phyloP scores from a whole-genome alignment of 345 rosid species.

The Turritis glabra region DNA sequence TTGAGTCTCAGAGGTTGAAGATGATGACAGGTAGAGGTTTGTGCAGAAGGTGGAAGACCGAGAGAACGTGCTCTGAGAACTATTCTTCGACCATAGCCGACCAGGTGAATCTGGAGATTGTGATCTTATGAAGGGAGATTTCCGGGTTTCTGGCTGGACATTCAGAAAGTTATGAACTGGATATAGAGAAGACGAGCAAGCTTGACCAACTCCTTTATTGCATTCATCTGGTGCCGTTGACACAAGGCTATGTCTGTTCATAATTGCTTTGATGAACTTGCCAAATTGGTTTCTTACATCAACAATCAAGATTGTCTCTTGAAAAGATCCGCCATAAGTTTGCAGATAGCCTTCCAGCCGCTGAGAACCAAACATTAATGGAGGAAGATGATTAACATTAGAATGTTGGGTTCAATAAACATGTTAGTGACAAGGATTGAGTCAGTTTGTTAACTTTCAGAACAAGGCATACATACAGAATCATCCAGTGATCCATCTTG shows the following conservation, averaged over 20 bases:
- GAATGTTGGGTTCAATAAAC: not conserved
- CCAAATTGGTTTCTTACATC: slow-evolving; percentile 14
- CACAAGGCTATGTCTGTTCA: slow-evolving; percentile 37
- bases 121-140: slow-evolving; percentile 44
- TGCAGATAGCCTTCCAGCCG: not conserved
- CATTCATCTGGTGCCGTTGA: slow-evolving; percentile 42
- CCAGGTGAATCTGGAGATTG: slow-evolving; percentile 49
- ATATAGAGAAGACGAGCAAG: slow-evolving; percentile 38
- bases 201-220: slow-evolving; percentile 40
- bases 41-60: slow-evolving; percentile 86
- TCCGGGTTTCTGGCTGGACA: slow-evolving; percentile 41
- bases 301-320: slow-evolving; percentile 14
- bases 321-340: slow-evolving; percentile 6
- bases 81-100: slow-evolving; percentile 45
- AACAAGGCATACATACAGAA: slow-evolving; percentile 26
- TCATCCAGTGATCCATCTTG: slow-evolving; percentile 2
- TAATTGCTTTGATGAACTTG: slow-evolving; percentile 29
- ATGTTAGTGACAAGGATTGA: slow-evolving; percentile 5
- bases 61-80: slow-evolving; percentile 51
- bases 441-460: slow-evolving; percentile 4
- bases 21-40: slow-evolving; percentile 70
- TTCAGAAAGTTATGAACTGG: slow-evolving; percentile 39
- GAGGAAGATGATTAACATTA: not conserved
- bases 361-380: slow-evolving; percentile 17
- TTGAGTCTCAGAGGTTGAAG: slow-evolving; percentile 65